phyloP scores from a whole-genome alignment of 2,329 filamentous ascomycete genomes.

The Aspergillus nomiae region DNA sequence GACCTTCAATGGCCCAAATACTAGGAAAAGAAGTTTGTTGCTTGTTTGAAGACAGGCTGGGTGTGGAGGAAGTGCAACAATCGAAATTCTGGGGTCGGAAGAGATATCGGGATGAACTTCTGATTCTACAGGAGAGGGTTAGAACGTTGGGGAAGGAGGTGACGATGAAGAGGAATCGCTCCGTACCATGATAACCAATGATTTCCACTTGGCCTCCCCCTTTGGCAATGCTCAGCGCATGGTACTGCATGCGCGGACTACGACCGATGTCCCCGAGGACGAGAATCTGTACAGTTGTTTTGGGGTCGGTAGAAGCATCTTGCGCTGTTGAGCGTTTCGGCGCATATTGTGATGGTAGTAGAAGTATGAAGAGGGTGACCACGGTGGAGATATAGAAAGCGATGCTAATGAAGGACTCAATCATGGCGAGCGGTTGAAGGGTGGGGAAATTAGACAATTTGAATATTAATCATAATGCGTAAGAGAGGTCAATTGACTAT shows the following conservation, averaged over 20 bases:
- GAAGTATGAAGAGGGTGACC: slow-evolving; percentile 54
- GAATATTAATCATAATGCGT: background rate
- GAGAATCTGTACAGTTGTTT: slow-evolving; percentile 72
- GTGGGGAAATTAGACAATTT: background rate
- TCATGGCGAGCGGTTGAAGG: slow-evolving; percentile 28
- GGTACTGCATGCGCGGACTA: slow-evolving; percentile 98
- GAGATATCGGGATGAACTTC: slow-evolving; percentile 76
- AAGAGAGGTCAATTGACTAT: background rate
- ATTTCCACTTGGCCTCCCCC: slow-evolving; percentile 79
- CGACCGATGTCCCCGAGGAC: slow-evolving; percentile 94
- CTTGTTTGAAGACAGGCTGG: slow-evolving; percentile 68
- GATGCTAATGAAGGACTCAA: slow-evolving; percentile 37
- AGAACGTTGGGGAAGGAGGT: slow-evolving; percentile 6
- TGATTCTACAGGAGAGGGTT: slow-evolving; percentile 60
- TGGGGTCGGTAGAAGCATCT: slow-evolving; percentile 22
- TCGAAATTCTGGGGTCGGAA: slow-evolving; percentile 66
- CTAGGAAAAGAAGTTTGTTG: slow-evolving; percentile 72
- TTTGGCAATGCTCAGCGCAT: slow-evolving; percentile 87
- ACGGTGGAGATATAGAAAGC: slow-evolving; percentile 50
- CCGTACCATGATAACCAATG: slow-evolving; percentile 79
- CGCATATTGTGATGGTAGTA: slow-evolving; percentile 56
- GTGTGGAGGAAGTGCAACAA: slow-evolving; percentile 69
- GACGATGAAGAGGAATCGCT: background rate
- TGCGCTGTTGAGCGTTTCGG: slow-evolving; percentile 35
- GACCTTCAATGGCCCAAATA: slow-evolving; percentile 82